phyloP scores from a whole-genome alignment of 139 green algal species.

The Limnomonas spitsbergensis region DNA sequence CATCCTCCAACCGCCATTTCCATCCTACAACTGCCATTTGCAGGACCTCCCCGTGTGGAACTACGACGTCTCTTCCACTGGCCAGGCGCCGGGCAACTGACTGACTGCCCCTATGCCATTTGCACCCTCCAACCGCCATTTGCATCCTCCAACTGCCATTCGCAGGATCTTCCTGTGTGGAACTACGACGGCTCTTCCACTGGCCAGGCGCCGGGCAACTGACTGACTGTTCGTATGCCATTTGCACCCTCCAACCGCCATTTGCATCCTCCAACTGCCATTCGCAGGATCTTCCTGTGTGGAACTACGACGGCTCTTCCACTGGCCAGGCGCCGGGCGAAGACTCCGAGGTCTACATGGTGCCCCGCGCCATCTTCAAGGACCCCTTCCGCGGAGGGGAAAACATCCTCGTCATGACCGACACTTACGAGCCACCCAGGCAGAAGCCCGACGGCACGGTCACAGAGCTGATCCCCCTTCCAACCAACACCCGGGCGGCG shows the following conservation, averaged over 20 bases:
- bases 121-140: too few species aligned
- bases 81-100: conserved; percentile 85
- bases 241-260: too few species aligned
- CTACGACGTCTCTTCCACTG: too few species aligned
- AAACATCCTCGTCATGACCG: conserved; percentile 96
- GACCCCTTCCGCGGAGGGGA: conserved; percentile 56
- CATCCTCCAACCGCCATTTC: too few species aligned
- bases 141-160: not conserved
- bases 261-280: not conserved
- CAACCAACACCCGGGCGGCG: conserved; percentile 87
- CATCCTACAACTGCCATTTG: too few species aligned
- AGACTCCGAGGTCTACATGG: conserved; percentile 81
- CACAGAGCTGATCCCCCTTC: conserved; percentile 66
- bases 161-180: conserved; percentile 83
- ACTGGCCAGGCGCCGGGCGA: conserved; percentile 87
- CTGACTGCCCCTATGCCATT: too few species aligned
- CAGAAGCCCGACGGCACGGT: conserved; percentile 66
- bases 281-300: conserved; percentile 77
- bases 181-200: conserved; percentile 96
- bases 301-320: conserved; percentile 96
- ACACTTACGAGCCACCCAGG: conserved; percentile 84
- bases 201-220: conserved; percentile 83
- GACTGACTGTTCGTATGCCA: too few species aligned
- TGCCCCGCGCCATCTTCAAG: conserved; percentile 76
- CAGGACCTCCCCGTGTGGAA: too few species aligned